Conservation (phyloP, 805 yeast species). For the Candida awuae region DNA sequence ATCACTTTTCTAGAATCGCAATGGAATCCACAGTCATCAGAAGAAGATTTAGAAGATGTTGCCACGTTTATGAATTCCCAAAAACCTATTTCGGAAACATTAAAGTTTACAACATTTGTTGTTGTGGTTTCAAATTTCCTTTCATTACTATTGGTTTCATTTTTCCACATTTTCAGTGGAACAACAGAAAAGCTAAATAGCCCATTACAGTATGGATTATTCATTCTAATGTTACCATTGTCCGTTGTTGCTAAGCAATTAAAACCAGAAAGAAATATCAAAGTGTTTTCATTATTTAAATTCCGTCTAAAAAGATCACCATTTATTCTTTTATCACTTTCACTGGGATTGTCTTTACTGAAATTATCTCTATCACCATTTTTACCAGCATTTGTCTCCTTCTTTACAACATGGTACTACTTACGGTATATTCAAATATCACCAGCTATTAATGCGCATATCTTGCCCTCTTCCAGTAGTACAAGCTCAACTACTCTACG, state of each 20-base stretch:
- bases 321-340: slow-evolving; percentile 11
- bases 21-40: slow-evolving; percentile 31
- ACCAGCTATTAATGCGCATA: slow-evolving; percentile 19
- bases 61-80: slow-evolving; percentile 10
- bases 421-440: slow-evolving; percentile 67
- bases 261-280: slow-evolving; percentile 49
- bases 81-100: slow-evolving; percentile 33
- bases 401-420: slow-evolving; percentile 66
- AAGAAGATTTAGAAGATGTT: neutral
- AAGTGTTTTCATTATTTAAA: slow-evolving; percentile 31
- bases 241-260: slow-evolving; percentile 50
- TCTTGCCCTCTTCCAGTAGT: slow-evolving; percentile 31
- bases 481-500: slow-evolving; percentile 31
- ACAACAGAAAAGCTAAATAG: slow-evolving; percentile 33
- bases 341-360: slow-evolving; percentile 28
- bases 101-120: slow-evolving; percentile 43
- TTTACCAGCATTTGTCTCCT: slow-evolving; percentile 49
- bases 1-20: slow-evolving; percentile 42
- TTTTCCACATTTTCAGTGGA: slow-evolving; percentile 28
- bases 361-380: slow-evolving; percentile 39
- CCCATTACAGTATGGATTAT: slow-evolving; percentile 46
- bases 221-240: slow-evolving; percentile 43
- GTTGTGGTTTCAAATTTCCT: slow-evolving; percentile 49
- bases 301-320: slow-evolving; percentile 18
- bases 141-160: slow-evolving; percentile 31